These are phyloP conservation scores for Fusarium camptoceras DNA, from an alignment of 2,329 filamentous ascomycete species.

Conservation along the genomic window DNA sequence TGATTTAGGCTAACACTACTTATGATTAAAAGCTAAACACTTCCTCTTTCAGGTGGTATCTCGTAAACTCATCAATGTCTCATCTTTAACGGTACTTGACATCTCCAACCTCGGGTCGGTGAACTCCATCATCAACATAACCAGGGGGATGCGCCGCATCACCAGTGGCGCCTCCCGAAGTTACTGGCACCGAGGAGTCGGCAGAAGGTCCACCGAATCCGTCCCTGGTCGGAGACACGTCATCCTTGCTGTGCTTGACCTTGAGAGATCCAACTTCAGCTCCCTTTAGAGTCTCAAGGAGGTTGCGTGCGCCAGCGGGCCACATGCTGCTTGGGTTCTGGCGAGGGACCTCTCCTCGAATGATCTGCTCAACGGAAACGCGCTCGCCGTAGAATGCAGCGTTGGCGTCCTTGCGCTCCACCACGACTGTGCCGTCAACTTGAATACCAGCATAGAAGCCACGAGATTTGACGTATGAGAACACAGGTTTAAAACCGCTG, in stretches of 20 bases:
- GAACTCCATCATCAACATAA: slow-evolving; percentile 43
- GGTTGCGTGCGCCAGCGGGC: slow-evolving; percentile 49
- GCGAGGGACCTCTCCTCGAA: slow-evolving; percentile 56
- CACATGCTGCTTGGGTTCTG: slow-evolving; percentile 47
- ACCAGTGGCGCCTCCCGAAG: slow-evolving; percentile 11
- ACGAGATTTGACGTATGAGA: slow-evolving; percentile 84
- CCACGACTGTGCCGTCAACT: slow-evolving; percentile 86
- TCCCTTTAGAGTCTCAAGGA: slow-evolving; percentile 49
- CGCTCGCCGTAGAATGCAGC: slow-evolving; percentile 83
- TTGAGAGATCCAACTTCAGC: slow-evolving; percentile 49
- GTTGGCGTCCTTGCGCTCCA: slow-evolving; percentile 89
- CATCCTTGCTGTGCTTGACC: slow-evolving; percentile 35
- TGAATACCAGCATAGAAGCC: slow-evolving; percentile 90
- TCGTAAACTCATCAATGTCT: slow-evolving; percentile 9
- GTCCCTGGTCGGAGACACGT: slow-evolving; percentile 13
- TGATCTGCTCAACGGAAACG: slow-evolving; percentile 60
- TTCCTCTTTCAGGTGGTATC: slow-evolving; percentile 33
- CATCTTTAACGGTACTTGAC: slow-evolving; percentile 40
- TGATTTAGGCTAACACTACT: slow-evolving; percentile 2
- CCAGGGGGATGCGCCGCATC: slow-evolving; percentile 33
- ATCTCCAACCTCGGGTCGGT: slow-evolving; percentile 42
- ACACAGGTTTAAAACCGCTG: slow-evolving; percentile 57
- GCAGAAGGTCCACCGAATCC: slow-evolving; percentile 22
- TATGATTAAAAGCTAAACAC: neutral
- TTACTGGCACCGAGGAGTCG: slow-evolving; percentile 17